phyloP scores from a whole-genome alignment of 2,329 filamentous ascomycete genomes.

The Fusarium chlamydosporum region DNA sequence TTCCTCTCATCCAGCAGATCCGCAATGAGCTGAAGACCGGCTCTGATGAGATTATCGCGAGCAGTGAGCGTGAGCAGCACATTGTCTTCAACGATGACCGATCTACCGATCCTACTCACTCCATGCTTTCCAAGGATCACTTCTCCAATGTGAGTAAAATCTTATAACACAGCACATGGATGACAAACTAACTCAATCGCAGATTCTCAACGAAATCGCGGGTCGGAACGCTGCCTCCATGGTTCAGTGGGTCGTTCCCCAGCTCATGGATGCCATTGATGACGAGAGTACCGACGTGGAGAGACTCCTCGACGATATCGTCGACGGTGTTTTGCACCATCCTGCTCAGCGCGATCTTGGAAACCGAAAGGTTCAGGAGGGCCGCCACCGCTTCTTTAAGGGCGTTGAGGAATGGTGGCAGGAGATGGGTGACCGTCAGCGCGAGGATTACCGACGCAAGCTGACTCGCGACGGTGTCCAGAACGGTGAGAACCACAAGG shows the following conservation, averaged over 20 bases:
- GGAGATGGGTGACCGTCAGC: conserved; percentile 71
- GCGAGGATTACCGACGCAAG: conserved; percentile 78
- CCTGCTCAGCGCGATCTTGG: conserved; percentile 81
- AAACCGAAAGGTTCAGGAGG: conserved; percentile 78
- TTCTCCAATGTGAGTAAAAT: conserved; percentile 78
- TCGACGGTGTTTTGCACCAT: conserved; percentile 88
- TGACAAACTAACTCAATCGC: conserved; percentile 3
- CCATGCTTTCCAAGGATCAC: conserved; percentile 96
- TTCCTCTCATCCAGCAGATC: conserved; percentile 88
- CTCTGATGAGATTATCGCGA: conserved; percentile 88
- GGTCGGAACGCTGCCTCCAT: conserved; percentile 85
- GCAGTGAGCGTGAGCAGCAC: conserved; percentile 85
- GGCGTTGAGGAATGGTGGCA: conserved; percentile 88
- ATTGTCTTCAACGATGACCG: conserved; percentile 87
- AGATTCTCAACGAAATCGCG: conserved; percentile 87
- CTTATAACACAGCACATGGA: neutral
- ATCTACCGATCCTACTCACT: conserved; percentile 88
- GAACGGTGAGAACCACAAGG: conserved; percentile 86
- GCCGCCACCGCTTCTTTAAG: conserved; percentile 82
- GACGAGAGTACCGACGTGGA: conserved; percentile 78
- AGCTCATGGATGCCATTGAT: conserved; percentile 90
- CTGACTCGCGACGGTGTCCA: conserved; percentile 84
- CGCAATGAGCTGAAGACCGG: conserved; percentile 89
- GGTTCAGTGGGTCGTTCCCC: conserved; percentile 88
- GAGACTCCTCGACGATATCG: conserved; percentile 80